Evolutionary conservation across 2,329 filamentous ascomycete genomes (phyloP).

Genomic region (Ascochyta pisi): DNA sequence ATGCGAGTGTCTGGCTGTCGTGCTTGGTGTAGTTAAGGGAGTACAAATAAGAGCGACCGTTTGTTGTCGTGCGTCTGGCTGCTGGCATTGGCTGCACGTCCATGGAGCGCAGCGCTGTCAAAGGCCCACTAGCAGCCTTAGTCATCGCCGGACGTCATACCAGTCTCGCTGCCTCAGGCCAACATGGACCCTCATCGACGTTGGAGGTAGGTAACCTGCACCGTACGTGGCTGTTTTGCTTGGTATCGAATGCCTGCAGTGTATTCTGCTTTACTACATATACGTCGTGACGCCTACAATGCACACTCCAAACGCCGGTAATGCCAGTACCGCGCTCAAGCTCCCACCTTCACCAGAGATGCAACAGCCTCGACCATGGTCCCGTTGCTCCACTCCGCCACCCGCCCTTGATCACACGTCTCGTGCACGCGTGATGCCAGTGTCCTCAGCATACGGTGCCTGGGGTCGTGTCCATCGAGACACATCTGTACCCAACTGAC

Average conservation of each 20-base stretch:
- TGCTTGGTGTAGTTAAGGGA: slow-evolving; percentile 10
- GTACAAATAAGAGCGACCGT: slow-evolving; percentile 28
- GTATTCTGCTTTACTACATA: background rate
- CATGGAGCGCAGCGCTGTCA: slow-evolving; percentile 12
- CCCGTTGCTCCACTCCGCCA: slow-evolving; percentile 69
- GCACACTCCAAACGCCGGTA: slow-evolving; percentile 4
- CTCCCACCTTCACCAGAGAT: slow-evolving; percentile 16
- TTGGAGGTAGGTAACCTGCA: background rate
- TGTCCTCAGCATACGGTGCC: slow-evolving; percentile 60
- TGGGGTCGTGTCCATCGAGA: slow-evolving; percentile 54
- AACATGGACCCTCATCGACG: background rate
- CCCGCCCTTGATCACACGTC: slow-evolving; percentile 70
- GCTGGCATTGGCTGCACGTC: slow-evolving; percentile 13
- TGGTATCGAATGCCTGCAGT: background rate
- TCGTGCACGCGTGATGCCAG: slow-evolving; percentile 67
- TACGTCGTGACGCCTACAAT: slow-evolving; percentile 17
- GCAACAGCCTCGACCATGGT: slow-evolving; percentile 22
- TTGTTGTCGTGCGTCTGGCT: slow-evolving; percentile 33
- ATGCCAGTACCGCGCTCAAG: background rate
- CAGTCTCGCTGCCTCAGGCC: background rate
- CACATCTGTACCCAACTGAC: slow-evolving; percentile 76
- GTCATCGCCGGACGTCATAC: slow-evolving; percentile 9
- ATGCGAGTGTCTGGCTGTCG: slow-evolving; percentile 1
- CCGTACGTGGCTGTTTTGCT: too few relatives aligned
- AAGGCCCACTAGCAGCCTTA: slow-evolving; percentile 4